These are phyloP conservation scores for Neurospora cerealis DNA, from an alignment of 495 filamentous ascomycete genomes.

Conservation along the genomic window DNA sequence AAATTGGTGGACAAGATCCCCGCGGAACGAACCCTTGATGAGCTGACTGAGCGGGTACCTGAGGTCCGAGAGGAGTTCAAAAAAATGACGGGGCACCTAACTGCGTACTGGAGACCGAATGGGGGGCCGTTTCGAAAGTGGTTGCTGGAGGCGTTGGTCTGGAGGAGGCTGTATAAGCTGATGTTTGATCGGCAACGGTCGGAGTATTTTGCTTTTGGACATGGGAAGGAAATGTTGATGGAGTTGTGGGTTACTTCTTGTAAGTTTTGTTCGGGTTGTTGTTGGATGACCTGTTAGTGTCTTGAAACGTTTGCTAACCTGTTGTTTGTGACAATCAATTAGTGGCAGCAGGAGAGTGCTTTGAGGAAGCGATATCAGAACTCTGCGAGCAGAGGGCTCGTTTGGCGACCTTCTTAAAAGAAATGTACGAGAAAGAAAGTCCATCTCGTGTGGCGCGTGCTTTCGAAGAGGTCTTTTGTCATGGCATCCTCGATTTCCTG, in stretches of 20 bases:
- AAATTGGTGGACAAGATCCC: neutral
- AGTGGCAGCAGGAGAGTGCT: neutral
- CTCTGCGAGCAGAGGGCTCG: neutral
- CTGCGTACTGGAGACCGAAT: neutral
- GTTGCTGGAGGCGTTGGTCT: neutral
- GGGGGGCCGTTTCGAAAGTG: neutral
- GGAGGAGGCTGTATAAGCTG: neutral
- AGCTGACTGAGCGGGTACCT: conserved; percentile 5
- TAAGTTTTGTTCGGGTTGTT: neutral
- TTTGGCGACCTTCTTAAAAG: neutral
- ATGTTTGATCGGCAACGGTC: neutral
- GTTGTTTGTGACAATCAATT: neutral
- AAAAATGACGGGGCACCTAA: conserved; percentile 9
- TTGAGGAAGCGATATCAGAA: neutral
- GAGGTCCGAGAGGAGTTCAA: neutral
- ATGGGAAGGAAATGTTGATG: neutral
- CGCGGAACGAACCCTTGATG: conserved; percentile 11
- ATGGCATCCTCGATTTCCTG: neutral
- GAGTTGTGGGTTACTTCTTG: neutral
- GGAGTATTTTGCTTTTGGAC: neutral
- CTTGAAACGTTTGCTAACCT: neutral
- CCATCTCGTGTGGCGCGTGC: neutral
- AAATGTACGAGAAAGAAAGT: neutral
- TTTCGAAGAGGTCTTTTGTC: neutral
- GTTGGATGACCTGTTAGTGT: neutral